Conservation (phyloP, 1,284 basidiomycete species). For the Apiotrichum sp. region DNA sequence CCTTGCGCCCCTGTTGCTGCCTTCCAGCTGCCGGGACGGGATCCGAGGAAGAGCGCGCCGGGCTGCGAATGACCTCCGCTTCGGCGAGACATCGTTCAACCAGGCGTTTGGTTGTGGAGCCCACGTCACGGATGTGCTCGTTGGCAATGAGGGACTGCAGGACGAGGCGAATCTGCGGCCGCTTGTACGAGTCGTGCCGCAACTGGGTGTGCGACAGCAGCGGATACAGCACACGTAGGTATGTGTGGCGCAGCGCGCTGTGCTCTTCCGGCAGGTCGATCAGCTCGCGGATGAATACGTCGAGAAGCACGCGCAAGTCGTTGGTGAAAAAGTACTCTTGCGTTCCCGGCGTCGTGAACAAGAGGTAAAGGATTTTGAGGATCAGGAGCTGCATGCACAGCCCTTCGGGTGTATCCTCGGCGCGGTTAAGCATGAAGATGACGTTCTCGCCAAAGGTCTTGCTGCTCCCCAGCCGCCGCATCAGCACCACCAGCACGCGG, state of each 20-base stretch:
- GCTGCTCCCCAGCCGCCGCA: slow-evolving; percentile 71
- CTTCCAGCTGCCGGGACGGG: neutral
- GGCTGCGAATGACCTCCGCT: neutral
- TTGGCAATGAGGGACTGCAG: slow-evolving; percentile 73
- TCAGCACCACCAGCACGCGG: slow-evolving; percentile 73
- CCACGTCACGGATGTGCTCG: slow-evolving; percentile 70
- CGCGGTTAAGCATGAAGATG: slow-evolving; percentile 97
- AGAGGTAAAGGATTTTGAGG: slow-evolving; percentile 87
- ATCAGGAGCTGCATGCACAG: slow-evolving; percentile 91
- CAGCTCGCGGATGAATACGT: slow-evolving; percentile 90
- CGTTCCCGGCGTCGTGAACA: slow-evolving; percentile 89
- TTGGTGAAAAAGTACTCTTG: slow-evolving; percentile 98
- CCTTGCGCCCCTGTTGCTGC: neutral
- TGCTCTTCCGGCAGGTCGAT: slow-evolving; percentile 85
- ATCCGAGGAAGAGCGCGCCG: neutral
- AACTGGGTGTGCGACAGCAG: slow-evolving; percentile 92
- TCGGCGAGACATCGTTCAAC: slow-evolving; percentile 76
- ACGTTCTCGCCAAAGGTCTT: slow-evolving; percentile 97
- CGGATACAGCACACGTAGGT: slow-evolving; percentile 90
- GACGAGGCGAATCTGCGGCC: slow-evolving; percentile 74
- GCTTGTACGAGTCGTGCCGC: slow-evolving; percentile 78
- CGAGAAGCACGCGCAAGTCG: slow-evolving; percentile 89
- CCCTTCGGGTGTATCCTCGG: slow-evolving; percentile 79
- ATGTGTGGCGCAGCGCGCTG: slow-evolving; percentile 95
- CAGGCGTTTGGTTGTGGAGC: slow-evolving; percentile 77